Evolutionary conservation across 177 flowering plant species (phyloP).

Genomic region (Vitis hybrid): DNA sequence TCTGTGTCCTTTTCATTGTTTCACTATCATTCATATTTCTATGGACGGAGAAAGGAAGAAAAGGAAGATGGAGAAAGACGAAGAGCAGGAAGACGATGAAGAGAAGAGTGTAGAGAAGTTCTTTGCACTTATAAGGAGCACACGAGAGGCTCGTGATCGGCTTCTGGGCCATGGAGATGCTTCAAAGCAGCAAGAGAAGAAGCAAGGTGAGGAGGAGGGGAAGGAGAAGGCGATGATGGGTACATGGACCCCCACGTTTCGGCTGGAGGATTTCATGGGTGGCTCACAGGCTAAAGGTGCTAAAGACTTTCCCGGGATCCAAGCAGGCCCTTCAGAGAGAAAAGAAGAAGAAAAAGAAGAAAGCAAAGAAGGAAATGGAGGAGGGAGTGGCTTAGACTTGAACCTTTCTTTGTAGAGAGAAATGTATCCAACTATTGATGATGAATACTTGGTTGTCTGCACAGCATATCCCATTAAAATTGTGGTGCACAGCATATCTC

Average conservation of each 20-base stretch:
- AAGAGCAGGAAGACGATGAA: conserved; percentile 24
- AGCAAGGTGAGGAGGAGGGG: not conserved
- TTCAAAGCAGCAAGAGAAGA: conserved; percentile 1
- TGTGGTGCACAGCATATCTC: too few species aligned
- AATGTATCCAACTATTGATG: too few species aligned
- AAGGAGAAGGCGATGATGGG: not conserved
- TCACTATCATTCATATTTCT: not conserved
- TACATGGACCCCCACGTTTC: conserved; percentile 25
- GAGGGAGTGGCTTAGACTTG: conserved; percentile 17
- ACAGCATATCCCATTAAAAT: too few species aligned
- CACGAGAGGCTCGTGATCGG: conserved; percentile 22
- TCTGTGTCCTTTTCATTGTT: not conserved
- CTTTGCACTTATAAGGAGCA: conserved; percentile 34
- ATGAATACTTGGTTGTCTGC: too few species aligned
- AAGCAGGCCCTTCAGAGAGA: conserved; percentile 14
- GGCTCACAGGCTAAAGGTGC: not conserved
- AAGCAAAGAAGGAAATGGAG: conserved; percentile 2
- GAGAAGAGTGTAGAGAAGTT: conserved; percentile 40
- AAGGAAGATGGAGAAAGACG: conserved; percentile 22
- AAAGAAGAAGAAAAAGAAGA: not conserved
- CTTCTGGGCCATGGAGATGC: not conserved
- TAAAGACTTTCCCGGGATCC: not conserved
- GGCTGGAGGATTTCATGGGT: conserved; percentile 25
- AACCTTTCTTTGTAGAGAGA: conserved; percentile 23
- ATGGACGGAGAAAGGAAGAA: conserved; percentile 31